These are phyloP conservation scores for Fusarium sp. DNA, from an alignment of 2,329 filamentous ascomycete species.

Conservation along the genomic window DNA sequence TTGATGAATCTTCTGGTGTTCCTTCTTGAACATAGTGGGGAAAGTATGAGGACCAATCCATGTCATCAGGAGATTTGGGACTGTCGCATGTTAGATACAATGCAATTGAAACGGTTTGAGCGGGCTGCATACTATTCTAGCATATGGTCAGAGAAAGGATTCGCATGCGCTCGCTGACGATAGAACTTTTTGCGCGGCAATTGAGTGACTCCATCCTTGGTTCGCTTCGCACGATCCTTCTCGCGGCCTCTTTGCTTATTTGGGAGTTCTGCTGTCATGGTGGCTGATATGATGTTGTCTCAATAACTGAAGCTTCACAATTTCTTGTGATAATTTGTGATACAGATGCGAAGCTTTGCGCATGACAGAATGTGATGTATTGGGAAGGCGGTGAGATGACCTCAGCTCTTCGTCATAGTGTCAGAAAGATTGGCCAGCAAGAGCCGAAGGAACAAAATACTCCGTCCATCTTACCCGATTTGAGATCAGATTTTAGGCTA, in stretches of 20 bases:
- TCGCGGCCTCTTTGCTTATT: constrained; percentile 75
- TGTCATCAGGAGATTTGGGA: constrained; percentile 79
- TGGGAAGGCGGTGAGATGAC: constrained; percentile 46
- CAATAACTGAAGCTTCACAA: background rate
- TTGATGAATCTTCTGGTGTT: constrained; percentile 45
- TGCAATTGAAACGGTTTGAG: constrained; percentile 1
- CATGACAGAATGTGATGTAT: constrained; percentile 29
- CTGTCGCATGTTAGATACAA: constrained; percentile 59
- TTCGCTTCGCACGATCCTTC: constrained; percentile 69
- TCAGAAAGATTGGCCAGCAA: background rate
- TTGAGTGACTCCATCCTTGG: constrained; percentile 65
- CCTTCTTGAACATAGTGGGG: constrained; percentile 73
- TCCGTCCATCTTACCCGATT: rapidly evolving
- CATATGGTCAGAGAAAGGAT: constrained; percentile 95
- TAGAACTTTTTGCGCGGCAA: constrained; percentile 97
- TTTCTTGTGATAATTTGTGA: constrained; percentile 30
- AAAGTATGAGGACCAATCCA: constrained; percentile 92
- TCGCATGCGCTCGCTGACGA: constrained; percentile 94
- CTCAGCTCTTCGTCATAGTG: constrained; percentile 2
- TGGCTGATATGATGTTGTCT: constrained; percentile 12
- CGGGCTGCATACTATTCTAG: constrained; percentile 77
- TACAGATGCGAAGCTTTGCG: constrained; percentile 24
- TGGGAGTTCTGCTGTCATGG: constrained; percentile 48
- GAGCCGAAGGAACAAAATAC: background rate
- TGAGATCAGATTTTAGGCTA: rapidly evolving